Evolutionary conservation across 2,329 filamentous ascomycete species (phyloP).

Genomic region (Fusarium gaditjirri): DNA sequence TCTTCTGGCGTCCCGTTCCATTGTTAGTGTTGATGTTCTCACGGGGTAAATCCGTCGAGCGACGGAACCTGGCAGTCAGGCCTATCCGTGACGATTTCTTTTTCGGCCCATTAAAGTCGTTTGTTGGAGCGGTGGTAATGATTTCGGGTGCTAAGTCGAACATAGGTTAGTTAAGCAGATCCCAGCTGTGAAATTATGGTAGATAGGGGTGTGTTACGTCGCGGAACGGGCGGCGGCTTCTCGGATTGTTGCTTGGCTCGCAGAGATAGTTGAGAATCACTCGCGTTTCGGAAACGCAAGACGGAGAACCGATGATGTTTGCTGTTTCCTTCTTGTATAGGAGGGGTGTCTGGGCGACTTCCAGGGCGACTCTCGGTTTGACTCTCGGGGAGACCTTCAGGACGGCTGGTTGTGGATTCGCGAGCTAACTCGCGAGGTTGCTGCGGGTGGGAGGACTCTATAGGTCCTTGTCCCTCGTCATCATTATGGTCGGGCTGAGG

Average conservation of each 20-base stretch:
- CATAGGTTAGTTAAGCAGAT: slow-evolving; percentile 33
- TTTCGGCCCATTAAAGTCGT: slow-evolving; percentile 64
- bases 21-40: slow-evolving; percentile 41
- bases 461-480: slow-evolving; percentile 31
- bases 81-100: slow-evolving; percentile 68
- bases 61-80: slow-evolving; percentile 63
- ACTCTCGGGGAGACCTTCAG: slow-evolving; percentile 9
- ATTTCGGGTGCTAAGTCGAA: slow-evolving; percentile 71
- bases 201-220: slow-evolving; percentile 57
- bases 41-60: slow-evolving; percentile 60
- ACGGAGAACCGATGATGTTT: slow-evolving; percentile 74
- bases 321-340: slow-evolving; percentile 64
- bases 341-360: slow-evolving; percentile 58
- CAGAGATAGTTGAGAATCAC: slow-evolving; percentile 86
- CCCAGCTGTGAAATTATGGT: neutral
- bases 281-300: slow-evolving; percentile 89
- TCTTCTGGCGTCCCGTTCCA: slow-evolving; percentile 31
- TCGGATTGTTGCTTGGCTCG: slow-evolving; percentile 76
- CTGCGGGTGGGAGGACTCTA: slow-evolving; percentile 35
- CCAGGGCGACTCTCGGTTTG: slow-evolving; percentile 24
- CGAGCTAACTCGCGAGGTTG: slow-evolving; percentile 42
- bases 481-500: slow-evolving; percentile 35
- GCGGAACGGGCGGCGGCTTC: slow-evolving; percentile 67
- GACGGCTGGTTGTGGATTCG: slow-evolving; percentile 17
- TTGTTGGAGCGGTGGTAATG: slow-evolving; percentile 90